These are phyloP conservation scores for Bruguiera gymnorhiza DNA, from an alignment of 345 rosid genomes.

Conservation along the genomic window DNA sequence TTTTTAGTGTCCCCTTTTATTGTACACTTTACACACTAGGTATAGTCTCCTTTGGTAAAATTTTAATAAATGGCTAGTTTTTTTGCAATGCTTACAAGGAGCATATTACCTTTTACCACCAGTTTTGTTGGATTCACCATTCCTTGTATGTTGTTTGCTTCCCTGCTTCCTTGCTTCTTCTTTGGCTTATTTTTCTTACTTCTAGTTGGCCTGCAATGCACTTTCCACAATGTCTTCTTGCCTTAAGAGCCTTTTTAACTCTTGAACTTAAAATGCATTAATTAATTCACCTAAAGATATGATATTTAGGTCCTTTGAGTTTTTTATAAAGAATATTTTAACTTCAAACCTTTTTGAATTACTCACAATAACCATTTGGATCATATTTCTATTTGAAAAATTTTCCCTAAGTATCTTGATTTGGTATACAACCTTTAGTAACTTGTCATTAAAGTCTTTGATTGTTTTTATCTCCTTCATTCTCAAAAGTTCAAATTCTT, in stretches of 20 bases:
- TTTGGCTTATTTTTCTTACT: neutral
- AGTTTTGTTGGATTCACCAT: neutral
- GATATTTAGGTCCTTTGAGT: neutral
- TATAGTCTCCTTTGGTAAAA: accelerated
- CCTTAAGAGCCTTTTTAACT: neutral
- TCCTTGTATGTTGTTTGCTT: neutral
- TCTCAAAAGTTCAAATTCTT: neutral
- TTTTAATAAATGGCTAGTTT: neutral
- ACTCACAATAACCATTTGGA: neutral
- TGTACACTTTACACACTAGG: neutral
- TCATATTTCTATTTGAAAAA: neutral
- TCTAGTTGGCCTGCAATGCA: neutral
- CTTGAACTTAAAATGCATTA: neutral
- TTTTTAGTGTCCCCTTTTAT: neutral
- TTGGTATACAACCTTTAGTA: neutral
- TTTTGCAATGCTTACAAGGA: neutral
- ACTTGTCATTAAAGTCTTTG: neutral
- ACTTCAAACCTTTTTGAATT: neutral
- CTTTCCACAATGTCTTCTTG: neutral
- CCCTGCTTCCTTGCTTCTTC: too few relatives aligned
- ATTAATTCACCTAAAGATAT: neutral
- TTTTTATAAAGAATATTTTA: too few relatives aligned
- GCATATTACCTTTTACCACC: neutral
- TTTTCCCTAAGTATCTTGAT: neutral
- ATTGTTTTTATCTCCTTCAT: neutral